Evolutionary conservation across 345 rosid species (phyloP), one percentile per base, ranked within the genome.

Genomic region (Trapa bicornis): DNA sequence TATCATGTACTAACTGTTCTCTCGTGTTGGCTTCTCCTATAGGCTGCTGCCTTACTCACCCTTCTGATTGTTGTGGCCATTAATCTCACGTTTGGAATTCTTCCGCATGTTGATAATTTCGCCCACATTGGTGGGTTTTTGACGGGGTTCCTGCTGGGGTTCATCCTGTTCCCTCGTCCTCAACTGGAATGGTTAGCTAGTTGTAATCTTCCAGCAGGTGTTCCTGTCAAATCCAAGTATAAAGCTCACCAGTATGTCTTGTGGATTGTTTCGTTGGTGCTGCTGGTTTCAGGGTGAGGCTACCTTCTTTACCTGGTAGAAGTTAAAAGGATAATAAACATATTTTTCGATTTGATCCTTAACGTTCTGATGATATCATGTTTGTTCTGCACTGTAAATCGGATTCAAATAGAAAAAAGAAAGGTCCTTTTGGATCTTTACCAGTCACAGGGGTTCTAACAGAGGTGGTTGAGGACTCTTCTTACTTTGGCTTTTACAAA

Each of bases 71-170:
- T 94, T 75, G 84, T 87, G 17, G 82, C 76, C 70, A 68, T 91
- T 75, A 91, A 88, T 81, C 73, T 94, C 15, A 95, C 84, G 0
- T 74, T 94, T 33, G 97, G 99, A 73, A 78, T 93, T 72, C 85
- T 93, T 13, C 99, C 99, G 2, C 95, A 86, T 66, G 95, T 93
- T 12, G 89, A 91, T 77, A 94, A 94, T 74, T 91, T 91, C 32
- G 89, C 99, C 5, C 96, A 91, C 65, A 83, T 89, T 1, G 99
- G 99, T 41, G 97, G 99, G 48, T 94, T 94, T 73, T 68, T 91
- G 37, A 77, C 95, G 11, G 99, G 99, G 6, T 87, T 94, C 77
- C 74, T 91, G n/a, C 83, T 89, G 0, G 97, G 99, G 38, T 94
- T 94, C 64, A 72, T 91, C 35, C 74, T 94, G 54, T 73, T 94